Evolutionary conservation across 225 moss, liverwort and hornwort species (phyloP), one percentile per base, ranked within the genome.

Genomic region (Bryum argenteum): DNA sequence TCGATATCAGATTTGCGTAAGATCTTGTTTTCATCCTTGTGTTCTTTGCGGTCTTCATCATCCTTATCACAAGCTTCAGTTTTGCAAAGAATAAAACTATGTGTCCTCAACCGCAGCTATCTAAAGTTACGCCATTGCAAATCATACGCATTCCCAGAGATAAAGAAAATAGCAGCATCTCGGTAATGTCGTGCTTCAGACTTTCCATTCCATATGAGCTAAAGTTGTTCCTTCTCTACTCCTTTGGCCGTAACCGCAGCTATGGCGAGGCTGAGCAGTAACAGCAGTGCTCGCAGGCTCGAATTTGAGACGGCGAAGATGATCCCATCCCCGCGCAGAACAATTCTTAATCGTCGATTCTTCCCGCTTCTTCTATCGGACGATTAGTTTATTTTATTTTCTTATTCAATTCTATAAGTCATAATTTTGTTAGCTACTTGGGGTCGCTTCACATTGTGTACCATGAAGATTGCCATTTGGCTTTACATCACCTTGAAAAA

Each of bases 71-170:
- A 33, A 54, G 44, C 45, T 15, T 47, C 39, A 58, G 24, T 39
- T 62, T 58, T 43, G 52, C 8, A 51, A 68, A 66, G 22, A 37
- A 21, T 48, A 59, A 50, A 71, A 11, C 60, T 52, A 20, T 3
- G 65, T n/a, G 28, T 59, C 77, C 44, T 80, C 47, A 21, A 58
- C 61, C 15, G 61, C 56, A 71, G 58, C 55, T 65, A 63, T 61
- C 13, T 22, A 50, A 28, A 16, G 21, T 11, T 40, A 71, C 8
- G 17, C 16, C 58, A 63, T 60, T 39, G 24, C 6, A 42, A 50
- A 41, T 58, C 55, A 42, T 45, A 23, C 22, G 16, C 21, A 52
- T 44, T 18, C 45, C 23, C 14, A 26, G 28, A 6, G 37, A 17
- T 45, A n/a, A 45, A 13, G 19, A 33, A 14, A 58, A 38, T 7